phyloP scores from a whole-genome alignment of 805 yeast genomes.

The Dipodascus geniculatus region DNA sequence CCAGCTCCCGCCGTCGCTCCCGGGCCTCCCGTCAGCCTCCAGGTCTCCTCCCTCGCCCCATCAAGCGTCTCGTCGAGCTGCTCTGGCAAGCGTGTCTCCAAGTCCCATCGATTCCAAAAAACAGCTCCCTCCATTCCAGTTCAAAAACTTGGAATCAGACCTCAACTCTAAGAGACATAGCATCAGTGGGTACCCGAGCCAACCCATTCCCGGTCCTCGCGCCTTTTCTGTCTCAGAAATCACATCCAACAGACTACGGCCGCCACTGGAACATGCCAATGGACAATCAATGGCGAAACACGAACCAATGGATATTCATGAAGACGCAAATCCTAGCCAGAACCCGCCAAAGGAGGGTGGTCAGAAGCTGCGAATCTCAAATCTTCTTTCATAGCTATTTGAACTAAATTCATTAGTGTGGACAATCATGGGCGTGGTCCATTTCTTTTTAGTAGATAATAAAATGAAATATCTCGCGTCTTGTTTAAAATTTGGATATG shows the following conservation, averaged over 20 bases:
- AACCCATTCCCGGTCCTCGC: constrained; percentile 2
- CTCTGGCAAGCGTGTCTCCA: not conserved
- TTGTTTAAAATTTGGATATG: not conserved
- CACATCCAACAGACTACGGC: not conserved
- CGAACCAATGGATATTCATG: not conserved
- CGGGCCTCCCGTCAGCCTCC: not conserved
- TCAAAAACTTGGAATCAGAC: not conserved
- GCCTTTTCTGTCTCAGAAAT: constrained; percentile 1
- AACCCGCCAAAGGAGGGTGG: not conserved
- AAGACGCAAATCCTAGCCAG: constrained; percentile 1
- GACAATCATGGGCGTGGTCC: not conserved
- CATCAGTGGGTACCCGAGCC: constrained; percentile 8
- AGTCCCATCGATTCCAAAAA: constrained; percentile 3
- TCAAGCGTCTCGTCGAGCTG: not conserved
- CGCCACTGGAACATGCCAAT: not conserved
- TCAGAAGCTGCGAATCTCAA: constrained; percentile 14
- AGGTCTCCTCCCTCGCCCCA: not conserved
- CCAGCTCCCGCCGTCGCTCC: constrained; percentile 1
- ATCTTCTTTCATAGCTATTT: constrained; percentile 14
- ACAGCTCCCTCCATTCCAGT: constrained; percentile 3
- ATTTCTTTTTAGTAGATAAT: not conserved
- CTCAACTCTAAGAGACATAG: constrained; percentile 4
- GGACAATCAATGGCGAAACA: not conserved
- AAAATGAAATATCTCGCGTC: constrained; percentile 1
- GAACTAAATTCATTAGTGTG: not conserved